Evolutionary conservation across 768 basidiomycete species (phyloP).

Genomic region (Pisolithus albus): DNA sequence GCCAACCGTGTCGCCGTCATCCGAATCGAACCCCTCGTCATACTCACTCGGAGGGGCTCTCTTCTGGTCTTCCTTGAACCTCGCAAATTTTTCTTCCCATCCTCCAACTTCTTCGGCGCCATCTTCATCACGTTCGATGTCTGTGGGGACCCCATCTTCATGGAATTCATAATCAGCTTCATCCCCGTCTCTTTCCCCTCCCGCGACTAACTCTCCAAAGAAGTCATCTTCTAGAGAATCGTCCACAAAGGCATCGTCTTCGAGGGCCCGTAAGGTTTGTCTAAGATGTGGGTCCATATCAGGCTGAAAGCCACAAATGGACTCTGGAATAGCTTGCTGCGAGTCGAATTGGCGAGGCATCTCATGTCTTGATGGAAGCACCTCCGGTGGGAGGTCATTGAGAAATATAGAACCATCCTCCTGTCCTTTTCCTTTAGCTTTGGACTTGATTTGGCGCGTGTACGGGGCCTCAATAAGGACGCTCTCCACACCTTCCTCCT

Average conservation of each 20-base stretch:
- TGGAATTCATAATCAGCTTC: constrained; percentile 60
- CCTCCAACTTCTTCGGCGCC: constrained; percentile 33
- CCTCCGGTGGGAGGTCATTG: constrained; percentile 59
- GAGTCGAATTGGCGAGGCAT: constrained; percentile 70
- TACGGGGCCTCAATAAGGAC: constrained; percentile 72
- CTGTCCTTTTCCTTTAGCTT: constrained; percentile 33
- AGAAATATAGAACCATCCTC: constrained; percentile 35
- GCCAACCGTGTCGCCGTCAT: constrained; percentile 76
- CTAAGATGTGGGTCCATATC: constrained; percentile 95
- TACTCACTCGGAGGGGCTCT: constrained; percentile 31
- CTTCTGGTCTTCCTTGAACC: constrained; percentile 58
- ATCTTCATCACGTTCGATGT: constrained; percentile 17
- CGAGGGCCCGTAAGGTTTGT: constrained; percentile 88
- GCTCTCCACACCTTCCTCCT: constrained; percentile 77
- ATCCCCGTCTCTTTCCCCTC: constrained; percentile 60
- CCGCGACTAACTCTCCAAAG: constrained; percentile 63
- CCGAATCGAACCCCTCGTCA: constrained; percentile 51
- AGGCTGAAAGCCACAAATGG: constrained; percentile 84
- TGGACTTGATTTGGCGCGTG: constrained; percentile 29
- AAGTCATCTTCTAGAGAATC: constrained; percentile 69
- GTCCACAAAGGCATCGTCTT: constrained; percentile 92
- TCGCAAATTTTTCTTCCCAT: constrained; percentile 79
- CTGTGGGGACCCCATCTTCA: constrained; percentile 35
- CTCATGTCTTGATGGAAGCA: constrained; percentile 65
- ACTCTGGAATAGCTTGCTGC: constrained; percentile 72